A percentile compares a stretch with the other conserved stretches of the same genome.
These are phyloP conservation scores for Nothophoma quercina DNA, from an alignment of 2,329 filamentous ascomycete genomes.

Conservation along the genomic window DNA sequence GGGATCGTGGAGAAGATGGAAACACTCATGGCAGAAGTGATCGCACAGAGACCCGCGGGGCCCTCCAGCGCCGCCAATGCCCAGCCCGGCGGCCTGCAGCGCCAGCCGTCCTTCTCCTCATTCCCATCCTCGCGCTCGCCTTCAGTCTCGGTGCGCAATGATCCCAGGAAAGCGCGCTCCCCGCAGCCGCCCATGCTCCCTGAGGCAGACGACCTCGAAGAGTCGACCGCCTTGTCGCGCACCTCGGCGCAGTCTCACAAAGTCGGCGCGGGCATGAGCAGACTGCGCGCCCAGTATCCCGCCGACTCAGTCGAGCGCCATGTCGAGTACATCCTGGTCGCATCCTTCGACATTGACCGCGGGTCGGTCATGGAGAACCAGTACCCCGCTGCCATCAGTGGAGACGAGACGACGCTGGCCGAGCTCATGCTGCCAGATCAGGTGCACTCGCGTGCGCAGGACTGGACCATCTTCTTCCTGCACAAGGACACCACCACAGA, in stretches of 20 bases:
- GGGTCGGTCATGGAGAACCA: conserved; percentile 99
- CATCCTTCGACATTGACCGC: conserved; percentile 95
- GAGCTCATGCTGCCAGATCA: conserved; percentile 99
- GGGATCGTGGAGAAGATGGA: conserved; percentile 28
- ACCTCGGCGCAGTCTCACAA: conserved; percentile 32
- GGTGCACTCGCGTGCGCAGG: conserved; percentile 90
- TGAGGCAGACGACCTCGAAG: conserved; percentile 40
- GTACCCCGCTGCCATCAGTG: conserved; percentile 91
- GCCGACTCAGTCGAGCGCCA: conserved; percentile 72
- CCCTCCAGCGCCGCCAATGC: conserved; percentile 1
- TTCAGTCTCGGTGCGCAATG: conserved; percentile 48
- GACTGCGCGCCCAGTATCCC: conserved; percentile 59
- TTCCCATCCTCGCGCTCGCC: conserved; percentile 51
- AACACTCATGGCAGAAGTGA: conserved; percentile 43
- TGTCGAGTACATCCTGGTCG: conserved; percentile 98
- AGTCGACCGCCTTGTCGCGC: conserved; percentile 37
- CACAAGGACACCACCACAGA: conserved; percentile 92
- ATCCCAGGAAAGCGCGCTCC: conserved; percentile 42
- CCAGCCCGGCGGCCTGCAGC: conserved; percentile 38
- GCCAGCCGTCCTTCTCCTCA: conserved; percentile 54
- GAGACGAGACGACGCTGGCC: conserved; percentile 96
- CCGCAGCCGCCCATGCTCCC: conserved; percentile 47
- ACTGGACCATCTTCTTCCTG: conserved; percentile 99
- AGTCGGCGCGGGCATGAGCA: conserved; percentile 13
- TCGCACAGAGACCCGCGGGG: conserved; percentile 34